phyloP scores from a whole-genome alignment of 2,329 filamentous ascomycete genomes.

The Teratosphaeria destructans region DNA sequence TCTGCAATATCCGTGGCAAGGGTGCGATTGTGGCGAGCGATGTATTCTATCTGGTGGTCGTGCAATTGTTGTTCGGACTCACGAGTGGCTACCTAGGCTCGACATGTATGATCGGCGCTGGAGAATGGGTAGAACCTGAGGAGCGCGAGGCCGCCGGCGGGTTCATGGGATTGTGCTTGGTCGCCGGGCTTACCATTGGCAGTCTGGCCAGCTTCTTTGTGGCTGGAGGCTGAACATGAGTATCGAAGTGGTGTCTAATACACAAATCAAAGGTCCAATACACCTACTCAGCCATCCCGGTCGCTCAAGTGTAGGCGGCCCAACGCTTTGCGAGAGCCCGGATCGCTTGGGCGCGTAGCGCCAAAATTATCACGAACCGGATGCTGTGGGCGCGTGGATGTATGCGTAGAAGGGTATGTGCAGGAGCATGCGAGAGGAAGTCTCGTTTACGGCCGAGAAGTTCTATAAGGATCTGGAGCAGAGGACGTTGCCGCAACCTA shows the following conservation, averaged over 20 bases:
- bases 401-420: slow-evolving; percentile 25
- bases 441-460: slow-evolving; percentile 17
- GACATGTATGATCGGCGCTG: slow-evolving; percentile 83
- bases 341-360: slow-evolving; percentile 9
- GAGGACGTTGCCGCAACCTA: slow-evolving; percentile 18
- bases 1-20: slow-evolving; percentile 76
- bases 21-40: slow-evolving; percentile 71
- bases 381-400: slow-evolving; percentile 26
- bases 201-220: slow-evolving; percentile 75
- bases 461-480: slow-evolving; percentile 16
- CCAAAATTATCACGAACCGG: slow-evolving; percentile 32
- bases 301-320: neutral
- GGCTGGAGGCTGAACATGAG: slow-evolving; percentile 35
- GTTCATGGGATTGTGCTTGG: slow-evolving; percentile 89
- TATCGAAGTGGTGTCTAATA: neutral
- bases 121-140: slow-evolving; percentile 66
- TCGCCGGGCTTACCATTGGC: slow-evolving; percentile 71
- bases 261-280: neutral
- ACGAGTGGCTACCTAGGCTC: slow-evolving; percentile 82
- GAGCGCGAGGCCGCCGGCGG: slow-evolving; percentile 83
- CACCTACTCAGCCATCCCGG: neutral
- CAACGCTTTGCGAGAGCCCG: slow-evolving; percentile 25
- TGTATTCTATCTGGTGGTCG: slow-evolving; percentile 72
- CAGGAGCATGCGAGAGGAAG: slow-evolving; percentile 28
- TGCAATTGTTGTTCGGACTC: slow-evolving; percentile 74